A percentile compares a stretch with the other conserved stretches of the same genome.
Conservation (phyloP, 1,284 basidiomycete species). For the Leccinum fallax region DNA sequence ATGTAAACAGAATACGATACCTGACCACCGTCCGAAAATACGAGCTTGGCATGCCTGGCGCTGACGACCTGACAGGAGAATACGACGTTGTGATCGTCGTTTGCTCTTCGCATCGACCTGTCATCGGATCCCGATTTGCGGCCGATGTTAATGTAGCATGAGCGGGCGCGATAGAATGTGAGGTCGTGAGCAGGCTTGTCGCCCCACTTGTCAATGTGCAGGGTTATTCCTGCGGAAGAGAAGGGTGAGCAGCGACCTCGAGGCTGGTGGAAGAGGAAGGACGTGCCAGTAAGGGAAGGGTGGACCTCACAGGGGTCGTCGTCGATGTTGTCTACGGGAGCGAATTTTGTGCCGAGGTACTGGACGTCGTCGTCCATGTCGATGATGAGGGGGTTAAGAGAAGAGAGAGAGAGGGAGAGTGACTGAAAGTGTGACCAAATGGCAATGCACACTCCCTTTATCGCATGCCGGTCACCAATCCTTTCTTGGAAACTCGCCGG, state of each 20-base stretch:
- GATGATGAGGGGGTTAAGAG: slow-evolving; percentile 4
- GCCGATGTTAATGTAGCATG: slow-evolving; percentile 33
- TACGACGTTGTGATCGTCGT: slow-evolving; percentile 37
- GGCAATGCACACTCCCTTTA: slow-evolving; percentile 35
- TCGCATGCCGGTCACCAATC: slow-evolving; percentile 27
- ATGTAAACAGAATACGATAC: slow-evolving; percentile 14
- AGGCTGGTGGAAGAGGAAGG: slow-evolving; percentile 5
- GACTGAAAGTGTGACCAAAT: slow-evolving; percentile 30
- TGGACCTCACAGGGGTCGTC: slow-evolving; percentile 20
- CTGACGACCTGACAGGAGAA: slow-evolving; percentile 38
- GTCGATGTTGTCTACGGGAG: slow-evolving; percentile 12
- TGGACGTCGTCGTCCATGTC: slow-evolving; percentile 37
- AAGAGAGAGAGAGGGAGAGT: slow-evolving; percentile 13
- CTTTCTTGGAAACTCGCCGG: slow-evolving; percentile 30
- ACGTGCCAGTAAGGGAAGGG: slow-evolving; percentile 28
- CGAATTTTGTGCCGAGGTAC: slow-evolving; percentile 34
- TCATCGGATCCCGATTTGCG: slow-evolving; percentile 39
- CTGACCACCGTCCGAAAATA: slow-evolving; percentile 35
- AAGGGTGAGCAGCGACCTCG: slow-evolving; percentile 13
- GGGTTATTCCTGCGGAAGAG: slow-evolving; percentile 25
- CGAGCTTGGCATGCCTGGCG: slow-evolving; percentile 36
- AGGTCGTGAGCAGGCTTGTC: slow-evolving; percentile 33
- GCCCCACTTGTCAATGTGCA: slow-evolving; percentile 35
- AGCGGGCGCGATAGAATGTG: slow-evolving; percentile 30
- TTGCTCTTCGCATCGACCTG: slow-evolving; percentile 38